These are phyloP conservation scores for Fusarium tjaetaba DNA, from an alignment of 2,329 filamentous ascomycete genomes.

Conservation along the genomic window DNA sequence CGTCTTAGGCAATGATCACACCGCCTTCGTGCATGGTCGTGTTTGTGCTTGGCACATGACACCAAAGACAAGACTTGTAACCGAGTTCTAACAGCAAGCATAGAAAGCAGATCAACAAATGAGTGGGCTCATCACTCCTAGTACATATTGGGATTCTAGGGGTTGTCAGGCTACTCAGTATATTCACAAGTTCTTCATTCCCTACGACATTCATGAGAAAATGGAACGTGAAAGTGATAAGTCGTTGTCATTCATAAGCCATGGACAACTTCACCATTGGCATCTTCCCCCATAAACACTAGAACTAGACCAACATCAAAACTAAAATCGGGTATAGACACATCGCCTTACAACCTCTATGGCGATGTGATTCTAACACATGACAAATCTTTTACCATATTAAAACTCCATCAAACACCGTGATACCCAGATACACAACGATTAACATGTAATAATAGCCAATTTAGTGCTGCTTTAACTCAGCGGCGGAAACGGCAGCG, in stretches of 20 bases:
- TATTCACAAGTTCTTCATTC: not conserved
- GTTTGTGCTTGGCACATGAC: not conserved
- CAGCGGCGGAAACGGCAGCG: constrained; percentile 52
- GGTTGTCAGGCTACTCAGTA: not conserved
- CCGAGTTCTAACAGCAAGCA: not conserved
- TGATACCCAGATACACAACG: not conserved
- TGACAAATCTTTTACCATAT: not conserved
- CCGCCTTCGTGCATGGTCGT: not conserved
- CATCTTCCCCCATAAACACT: not conserved
- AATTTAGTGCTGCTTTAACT: constrained; percentile 41
- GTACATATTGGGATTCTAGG: not conserved
- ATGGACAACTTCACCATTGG: not conserved
- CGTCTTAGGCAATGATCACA: not conserved
- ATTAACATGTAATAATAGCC: constrained; percentile 1
- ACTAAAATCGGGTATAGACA: constrained; percentile 5
- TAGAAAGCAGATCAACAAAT: no score
- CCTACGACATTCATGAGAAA: not conserved
- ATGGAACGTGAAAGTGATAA: not conserved
- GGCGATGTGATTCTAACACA: not conserved
- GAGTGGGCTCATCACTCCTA: no score
- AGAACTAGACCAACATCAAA: not conserved
- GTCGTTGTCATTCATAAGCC: not conserved
- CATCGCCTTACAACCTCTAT: not conserved
- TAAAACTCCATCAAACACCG: constrained; percentile 9
- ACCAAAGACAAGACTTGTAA: not conserved